These are phyloP conservation scores for Penicillium oxalicum DNA, from an alignment of 2,329 filamentous ascomycete genomes.

Conservation along the genomic window DNA sequence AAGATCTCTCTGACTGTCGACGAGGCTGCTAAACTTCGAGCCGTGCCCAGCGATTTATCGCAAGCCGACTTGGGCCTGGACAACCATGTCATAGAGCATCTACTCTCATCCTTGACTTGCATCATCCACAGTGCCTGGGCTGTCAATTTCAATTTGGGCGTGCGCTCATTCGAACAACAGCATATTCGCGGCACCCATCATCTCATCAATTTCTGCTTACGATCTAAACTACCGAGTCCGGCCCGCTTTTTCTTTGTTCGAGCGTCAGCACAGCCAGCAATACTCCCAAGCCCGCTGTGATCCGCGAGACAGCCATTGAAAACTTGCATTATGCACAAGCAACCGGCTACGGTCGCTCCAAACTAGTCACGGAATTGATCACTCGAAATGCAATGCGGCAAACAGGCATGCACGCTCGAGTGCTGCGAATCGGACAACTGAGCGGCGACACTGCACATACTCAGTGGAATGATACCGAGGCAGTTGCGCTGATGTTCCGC, in stretches of 20 bases:
- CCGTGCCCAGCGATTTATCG: constrained; percentile 45
- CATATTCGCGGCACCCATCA: constrained; percentile 49
- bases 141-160: constrained; percentile 57
- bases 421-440: constrained; percentile 36
- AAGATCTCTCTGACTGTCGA: constrained; percentile 21
- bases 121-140: constrained; percentile 61
- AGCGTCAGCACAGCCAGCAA: constrained; percentile 44
- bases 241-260: constrained; percentile 46
- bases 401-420: constrained; percentile 22
- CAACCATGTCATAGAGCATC: constrained; percentile 33
- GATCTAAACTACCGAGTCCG: constrained; percentile 24
- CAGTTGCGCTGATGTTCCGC: constrained; percentile 49
- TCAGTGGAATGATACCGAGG: constrained; percentile 28
- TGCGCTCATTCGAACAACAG: constrained; percentile 52
- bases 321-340: constrained; percentile 35
- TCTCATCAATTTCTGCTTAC: constrained; percentile 37
- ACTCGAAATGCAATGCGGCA: constrained; percentile 24
- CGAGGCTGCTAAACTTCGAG: constrained; percentile 38
- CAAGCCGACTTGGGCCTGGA: constrained; percentile 47
- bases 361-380: constrained; percentile 36
- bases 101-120: constrained; percentile 43
- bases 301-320: constrained; percentile 34
- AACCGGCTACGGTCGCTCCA: constrained; percentile 42
- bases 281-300: constrained; percentile 23
- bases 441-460: constrained; percentile 27